Evolutionary conservation across 257 asterid genomes (phyloP).

Genomic region (Gardenia jasminoides): DNA sequence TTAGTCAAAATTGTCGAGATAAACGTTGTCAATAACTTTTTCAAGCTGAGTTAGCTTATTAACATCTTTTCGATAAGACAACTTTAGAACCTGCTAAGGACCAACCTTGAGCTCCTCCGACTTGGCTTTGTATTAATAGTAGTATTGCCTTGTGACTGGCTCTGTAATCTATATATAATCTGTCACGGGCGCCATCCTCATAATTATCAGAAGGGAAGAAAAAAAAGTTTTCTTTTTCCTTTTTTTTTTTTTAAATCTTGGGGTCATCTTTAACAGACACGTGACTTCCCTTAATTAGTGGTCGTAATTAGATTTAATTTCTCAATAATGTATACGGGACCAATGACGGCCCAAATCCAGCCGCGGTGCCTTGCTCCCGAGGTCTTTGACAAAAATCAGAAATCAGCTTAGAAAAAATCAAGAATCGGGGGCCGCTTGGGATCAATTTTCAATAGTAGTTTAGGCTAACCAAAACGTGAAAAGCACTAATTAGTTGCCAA

Average conservation of each 20-base stretch:
- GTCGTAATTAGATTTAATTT: conserved; percentile 17
- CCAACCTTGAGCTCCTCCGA: conserved; percentile 25
- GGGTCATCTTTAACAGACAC: conserved; percentile 20
- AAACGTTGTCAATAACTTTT: neutral
- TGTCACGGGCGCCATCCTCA: conserved; percentile 28
- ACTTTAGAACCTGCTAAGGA: conserved; percentile 1
- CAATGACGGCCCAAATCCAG: conserved; percentile 22
- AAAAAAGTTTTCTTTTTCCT: too few species aligned
- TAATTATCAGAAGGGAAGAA: neutral
- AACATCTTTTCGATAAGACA: conserved; percentile 31
- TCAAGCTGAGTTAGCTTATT: neutral
- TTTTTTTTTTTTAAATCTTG: too few species aligned
- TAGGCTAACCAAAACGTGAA: conserved; percentile 14
- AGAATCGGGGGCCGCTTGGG: neutral
- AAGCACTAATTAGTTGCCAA: conserved; percentile 22
- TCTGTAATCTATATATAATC: neutral
- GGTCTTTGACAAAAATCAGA: conserved; percentile 3
- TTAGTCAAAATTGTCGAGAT: conserved; percentile 9
- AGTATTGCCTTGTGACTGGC: neutral
- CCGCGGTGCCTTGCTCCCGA: conserved; percentile 19
- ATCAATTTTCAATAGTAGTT: conserved; percentile 5
- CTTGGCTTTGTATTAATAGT: neutral
- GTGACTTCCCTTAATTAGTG: conserved; percentile 46
- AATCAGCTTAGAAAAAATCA: conserved; percentile 15
- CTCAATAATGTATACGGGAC: conserved; percentile 19